phyloP scores from a whole-genome alignment of 202 grass and related monocot species.

The Setaria italica region DNA sequence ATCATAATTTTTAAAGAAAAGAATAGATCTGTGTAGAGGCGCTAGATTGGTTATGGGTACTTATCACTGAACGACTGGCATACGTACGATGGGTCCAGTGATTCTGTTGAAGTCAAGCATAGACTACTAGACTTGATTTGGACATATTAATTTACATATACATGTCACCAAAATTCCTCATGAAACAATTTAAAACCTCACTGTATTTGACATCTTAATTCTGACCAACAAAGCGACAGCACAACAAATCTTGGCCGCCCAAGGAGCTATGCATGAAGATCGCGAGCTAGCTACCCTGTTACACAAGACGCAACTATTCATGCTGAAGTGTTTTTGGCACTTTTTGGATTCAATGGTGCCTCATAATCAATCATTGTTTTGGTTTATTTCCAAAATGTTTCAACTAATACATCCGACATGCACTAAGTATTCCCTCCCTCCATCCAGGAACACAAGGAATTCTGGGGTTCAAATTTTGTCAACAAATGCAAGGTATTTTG shows the following conservation, averaged over 20 bases:
- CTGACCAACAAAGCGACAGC: not conserved
- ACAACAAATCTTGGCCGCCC: not conserved
- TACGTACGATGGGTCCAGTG: not conserved
- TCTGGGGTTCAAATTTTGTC: too few species aligned
- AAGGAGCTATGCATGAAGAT: not conserved
- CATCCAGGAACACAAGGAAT: too few species aligned
- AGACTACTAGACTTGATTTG: not conserved
- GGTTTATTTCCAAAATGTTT: not conserved
- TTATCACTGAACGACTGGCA: slow-evolving; percentile 5
- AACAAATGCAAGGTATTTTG: too few species aligned
- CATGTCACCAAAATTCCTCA: not conserved
- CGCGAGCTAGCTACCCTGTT: not conserved
- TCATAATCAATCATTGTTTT: not conserved
- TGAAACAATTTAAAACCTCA: not conserved
- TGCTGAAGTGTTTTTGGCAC: not conserved
- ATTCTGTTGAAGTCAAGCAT: slow-evolving; percentile 1
- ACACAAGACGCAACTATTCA: not conserved
- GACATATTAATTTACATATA: not conserved
- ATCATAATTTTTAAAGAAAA: not conserved
- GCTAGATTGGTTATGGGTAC: slow-evolving; percentile 30
- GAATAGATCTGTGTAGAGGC: not conserved
- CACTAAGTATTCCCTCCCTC: too few species aligned
- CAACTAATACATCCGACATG: not conserved
- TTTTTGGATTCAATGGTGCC: not conserved
- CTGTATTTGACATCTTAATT: not conserved